Evolutionary conservation across 495 filamentous ascomycete species (phyloP), one percentile per base, ranked within the genome.

Genomic region (Hypoxylon cercidicola): DNA sequence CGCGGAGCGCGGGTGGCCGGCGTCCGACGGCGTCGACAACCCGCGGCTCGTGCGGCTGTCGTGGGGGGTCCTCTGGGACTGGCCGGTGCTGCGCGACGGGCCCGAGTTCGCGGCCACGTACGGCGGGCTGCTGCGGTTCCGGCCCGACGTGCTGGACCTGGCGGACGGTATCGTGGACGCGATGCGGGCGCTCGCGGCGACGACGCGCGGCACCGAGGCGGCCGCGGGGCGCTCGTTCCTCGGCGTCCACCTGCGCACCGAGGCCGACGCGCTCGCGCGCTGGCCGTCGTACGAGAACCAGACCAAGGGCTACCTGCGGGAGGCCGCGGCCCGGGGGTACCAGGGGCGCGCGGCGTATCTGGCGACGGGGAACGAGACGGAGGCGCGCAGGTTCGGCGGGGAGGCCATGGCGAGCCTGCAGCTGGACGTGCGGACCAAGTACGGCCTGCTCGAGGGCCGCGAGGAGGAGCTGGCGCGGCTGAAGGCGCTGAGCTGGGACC

Each of bases 31-130:
- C 7, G 48, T 54, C 4, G 64, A 61, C 32, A 68, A 72, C 43
- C 77, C 77, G 8, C 72, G 75, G 10, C 55, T 74, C 12, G 61
- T 78, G 11, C 72, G 76, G 2, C 70, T 82, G 28, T 74, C 64
- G 46, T 82, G 81, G 80, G 79, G 79, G 5, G 78, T 76, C 30
- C 72, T 79, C 18, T 81, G 71, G 63, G 79, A 86, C 55, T 79
- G 74, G 73, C 77, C 75, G 4, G 66, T 76, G 4, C 73, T 65
- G 40, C 73, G 74, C n/a, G 78, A 81, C 47, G 78, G 78, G 4
- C 73, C 77, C 4, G 78, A 81, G 61, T 73, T 81, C 25, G 74
- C 66, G 7, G 69, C 75, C 11, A 74, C 69, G 7, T 80, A 75
- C 39, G 77, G 78, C n/a, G 78, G 77, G 7, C 61, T 81, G 19